Evolutionary conservation across 2,329 filamentous ascomycete genomes (phyloP).

Genomic region (Colletotrichum costaricense): DNA sequence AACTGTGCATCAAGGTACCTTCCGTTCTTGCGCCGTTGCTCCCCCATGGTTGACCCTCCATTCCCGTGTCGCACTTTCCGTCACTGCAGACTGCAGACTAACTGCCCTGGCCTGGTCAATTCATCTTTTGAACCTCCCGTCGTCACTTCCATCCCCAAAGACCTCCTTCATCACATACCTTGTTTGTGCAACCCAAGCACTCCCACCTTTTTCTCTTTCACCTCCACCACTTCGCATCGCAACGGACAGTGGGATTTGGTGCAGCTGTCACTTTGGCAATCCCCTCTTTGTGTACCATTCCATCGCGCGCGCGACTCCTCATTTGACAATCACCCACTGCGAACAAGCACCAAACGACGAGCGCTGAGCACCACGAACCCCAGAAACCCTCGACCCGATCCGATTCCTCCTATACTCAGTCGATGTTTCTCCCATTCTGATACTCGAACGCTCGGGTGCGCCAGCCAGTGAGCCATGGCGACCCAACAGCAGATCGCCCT

Average conservation of each 20-base stretch:
- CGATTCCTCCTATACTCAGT: conserved; percentile 2
- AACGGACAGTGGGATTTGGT: not conserved
- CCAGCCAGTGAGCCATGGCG: conserved; percentile 47
- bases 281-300: not conserved
- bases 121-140: conserved; percentile 18
- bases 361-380: not conserved
- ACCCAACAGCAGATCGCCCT: conserved; percentile 64
- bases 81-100: conserved; percentile 26
- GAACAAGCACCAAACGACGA: not conserved
- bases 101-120: conserved; percentile 8
- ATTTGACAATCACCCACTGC: not conserved
- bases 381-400: not conserved
- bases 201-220: not conserved
- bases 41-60: conserved; percentile 26
- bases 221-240: not conserved
- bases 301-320: not conserved
- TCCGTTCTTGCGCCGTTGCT: conserved; percentile 1
- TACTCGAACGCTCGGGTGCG: conserved; percentile 31
- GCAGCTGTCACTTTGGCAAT: not conserved
- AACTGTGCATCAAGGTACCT: conserved; percentile 14
- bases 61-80: conserved; percentile 31
- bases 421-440: conserved; percentile 26
- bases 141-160: conserved; percentile 8
- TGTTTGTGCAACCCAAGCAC: not conserved
- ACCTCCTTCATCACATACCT: not conserved